A percentile compares a stretch with the other conserved stretches of the same genome.
phyloP scores from a whole-genome alignment of 148 eudicot genomes.

The Bassia scoparia region DNA sequence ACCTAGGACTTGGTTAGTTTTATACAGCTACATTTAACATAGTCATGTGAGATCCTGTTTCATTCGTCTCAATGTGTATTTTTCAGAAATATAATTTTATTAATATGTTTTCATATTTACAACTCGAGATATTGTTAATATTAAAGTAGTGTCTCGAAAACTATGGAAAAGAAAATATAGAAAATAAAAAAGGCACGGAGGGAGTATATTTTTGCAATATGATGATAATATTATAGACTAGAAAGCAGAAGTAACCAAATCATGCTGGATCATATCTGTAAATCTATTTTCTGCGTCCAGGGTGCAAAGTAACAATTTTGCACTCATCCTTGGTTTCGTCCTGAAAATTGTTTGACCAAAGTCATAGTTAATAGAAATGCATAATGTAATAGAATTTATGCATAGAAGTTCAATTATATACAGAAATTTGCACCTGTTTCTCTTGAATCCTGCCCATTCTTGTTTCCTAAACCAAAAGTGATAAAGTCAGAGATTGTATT shows the following conservation, averaged over 20 bases:
- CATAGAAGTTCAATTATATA: neutral
- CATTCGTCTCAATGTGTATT: too few species aligned
- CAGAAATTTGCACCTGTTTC: slow-evolving; percentile 51
- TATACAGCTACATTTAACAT: too few species aligned
- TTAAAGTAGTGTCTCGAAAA: too few species aligned
- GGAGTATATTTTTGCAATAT: too few species aligned
- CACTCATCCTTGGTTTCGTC: slow-evolving; percentile 44
- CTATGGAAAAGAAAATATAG: neutral
- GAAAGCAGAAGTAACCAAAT: slow-evolving; percentile 9
- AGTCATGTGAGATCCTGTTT: too few species aligned
- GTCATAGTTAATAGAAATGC: neutral
- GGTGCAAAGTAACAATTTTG: slow-evolving; percentile 42
- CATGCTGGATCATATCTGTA: slow-evolving; percentile 51
- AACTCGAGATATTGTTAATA: too few species aligned
- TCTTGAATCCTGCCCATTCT: slow-evolving; percentile 47
- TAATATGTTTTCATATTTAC: too few species aligned
- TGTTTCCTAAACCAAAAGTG: slow-evolving; percentile 52
- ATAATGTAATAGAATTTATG: neutral
- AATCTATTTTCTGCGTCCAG: slow-evolving; percentile 34
- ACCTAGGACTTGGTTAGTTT: too few species aligned
- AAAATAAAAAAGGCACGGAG: too few species aligned
- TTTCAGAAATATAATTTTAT: too few species aligned
- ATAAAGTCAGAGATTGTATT: slow-evolving; percentile 20
- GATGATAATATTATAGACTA: neutral
- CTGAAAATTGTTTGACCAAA: slow-evolving; percentile 35